phyloP scores from a whole-genome alignment of 805 yeast species.

The Cephaloascus fragrans region DNA sequence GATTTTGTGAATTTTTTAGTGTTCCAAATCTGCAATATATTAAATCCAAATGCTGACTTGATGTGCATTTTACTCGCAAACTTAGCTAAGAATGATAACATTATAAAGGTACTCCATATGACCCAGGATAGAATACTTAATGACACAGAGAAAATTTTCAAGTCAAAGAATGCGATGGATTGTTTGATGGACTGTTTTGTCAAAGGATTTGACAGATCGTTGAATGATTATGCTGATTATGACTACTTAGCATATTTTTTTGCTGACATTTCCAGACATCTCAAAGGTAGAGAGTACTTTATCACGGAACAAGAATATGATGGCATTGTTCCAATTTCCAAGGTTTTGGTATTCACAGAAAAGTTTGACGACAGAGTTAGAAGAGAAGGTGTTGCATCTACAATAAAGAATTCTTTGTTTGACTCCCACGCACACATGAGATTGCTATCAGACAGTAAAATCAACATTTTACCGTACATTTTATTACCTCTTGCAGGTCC shows the following conservation, averaged over 20 bases:
- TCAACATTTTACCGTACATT: conserved; percentile 74
- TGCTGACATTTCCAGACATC: conserved; percentile 79
- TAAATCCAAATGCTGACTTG: conserved; percentile 65
- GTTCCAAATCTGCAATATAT: conserved; percentile 39
- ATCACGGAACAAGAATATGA: conserved; percentile 66
- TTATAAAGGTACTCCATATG: conserved; percentile 40
- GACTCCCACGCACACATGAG: conserved; percentile 60
- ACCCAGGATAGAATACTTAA: conserved; percentile 18
- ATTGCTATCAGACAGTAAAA: conserved; percentile 48
- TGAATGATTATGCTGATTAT: conserved; percentile 64
- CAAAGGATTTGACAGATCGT: conserved; percentile 63
- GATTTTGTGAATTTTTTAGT: conserved; percentile 41
- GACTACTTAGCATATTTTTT: conserved; percentile 84
- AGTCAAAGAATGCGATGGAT: conserved; percentile 52
- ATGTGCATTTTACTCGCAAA: conserved; percentile 80
- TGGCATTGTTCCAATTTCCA: conserved; percentile 68
- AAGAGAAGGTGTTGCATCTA: conserved; percentile 87
- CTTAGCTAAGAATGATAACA: conserved; percentile 66
- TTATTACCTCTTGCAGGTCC: conserved; percentile 76
- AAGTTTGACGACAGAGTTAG: conserved; percentile 68
- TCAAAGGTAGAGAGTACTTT: conserved; percentile 68
- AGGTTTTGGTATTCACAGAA: conserved; percentile 74
- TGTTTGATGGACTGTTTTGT: conserved; percentile 86
- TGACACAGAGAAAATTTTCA: conserved; percentile 40
- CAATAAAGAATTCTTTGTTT: conserved; percentile 83